Conservation (phyloP, 2,329 filamentous ascomycete genomes). For the Xylaria sp. region DNA sequence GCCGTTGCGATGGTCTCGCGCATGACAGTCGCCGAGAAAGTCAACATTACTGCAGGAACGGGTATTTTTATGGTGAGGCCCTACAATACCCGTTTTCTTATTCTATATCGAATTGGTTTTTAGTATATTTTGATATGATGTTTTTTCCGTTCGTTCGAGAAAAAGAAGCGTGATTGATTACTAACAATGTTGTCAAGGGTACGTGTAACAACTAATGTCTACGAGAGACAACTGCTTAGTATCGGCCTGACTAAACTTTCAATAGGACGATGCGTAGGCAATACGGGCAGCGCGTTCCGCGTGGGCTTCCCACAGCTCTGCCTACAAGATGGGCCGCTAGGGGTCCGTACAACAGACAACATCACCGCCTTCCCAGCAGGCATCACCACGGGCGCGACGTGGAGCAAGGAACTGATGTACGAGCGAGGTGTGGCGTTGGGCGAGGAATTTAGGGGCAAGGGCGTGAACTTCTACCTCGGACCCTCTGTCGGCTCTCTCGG, state of each 20-base stretch:
- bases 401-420: conserved; percentile 74
- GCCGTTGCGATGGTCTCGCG: conserved; percentile 70
- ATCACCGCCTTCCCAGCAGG: conserved; percentile 79
- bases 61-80: conserved; percentile 70
- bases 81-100: not conserved
- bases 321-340: conserved; percentile 73
- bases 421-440: conserved; percentile 71
- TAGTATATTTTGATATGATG: not conserved
- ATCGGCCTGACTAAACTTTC: conserved; percentile 13
- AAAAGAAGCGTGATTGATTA: too few species aligned
- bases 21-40: conserved; percentile 83
- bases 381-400: conserved; percentile 78
- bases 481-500: conserved; percentile 74
- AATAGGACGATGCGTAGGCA: conserved; percentile 70
- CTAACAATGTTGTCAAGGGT: conserved; percentile 29
- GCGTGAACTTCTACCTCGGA: conserved; percentile 72
- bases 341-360: conserved; percentile 74
- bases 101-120: not conserved
- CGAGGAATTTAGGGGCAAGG: conserved; percentile 74
- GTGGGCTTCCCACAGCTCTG: conserved; percentile 76
- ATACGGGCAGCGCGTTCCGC: conserved; percentile 72
- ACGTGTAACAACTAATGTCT: conserved; percentile 9
- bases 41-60: conserved; percentile 74
- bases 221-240: not conserved
- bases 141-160: too few species aligned